These are phyloP conservation scores for Pichia insulana DNA, from an alignment of 805 yeast species.

Conservation along the genomic window DNA sequence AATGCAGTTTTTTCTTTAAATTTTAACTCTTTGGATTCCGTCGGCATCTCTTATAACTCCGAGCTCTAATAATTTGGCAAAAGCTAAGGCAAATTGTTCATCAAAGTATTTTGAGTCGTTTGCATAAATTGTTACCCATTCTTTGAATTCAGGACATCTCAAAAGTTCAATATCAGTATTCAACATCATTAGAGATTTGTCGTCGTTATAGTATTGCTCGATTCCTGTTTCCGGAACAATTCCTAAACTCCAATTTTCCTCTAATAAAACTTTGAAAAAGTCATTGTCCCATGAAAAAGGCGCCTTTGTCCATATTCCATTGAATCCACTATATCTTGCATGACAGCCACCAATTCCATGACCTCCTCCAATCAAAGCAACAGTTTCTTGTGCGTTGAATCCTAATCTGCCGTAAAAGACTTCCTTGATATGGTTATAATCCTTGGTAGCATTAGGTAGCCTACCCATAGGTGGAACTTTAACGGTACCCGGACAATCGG, in stretches of 20 bases:
- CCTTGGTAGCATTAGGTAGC: slow-evolving; percentile 65
- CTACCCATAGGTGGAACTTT: slow-evolving; percentile 60
- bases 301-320: slow-evolving; percentile 38
- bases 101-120: slow-evolving; percentile 53
- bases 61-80: slow-evolving; percentile 50
- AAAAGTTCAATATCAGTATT: slow-evolving; percentile 65
- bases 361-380: slow-evolving; percentile 67
- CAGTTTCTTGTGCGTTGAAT: slow-evolving; percentile 62
- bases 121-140: slow-evolving; percentile 62
- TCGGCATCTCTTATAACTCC: slow-evolving; percentile 30
- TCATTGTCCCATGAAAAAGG: slow-evolving; percentile 37
- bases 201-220: slow-evolving; percentile 31
- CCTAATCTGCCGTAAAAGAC: slow-evolving; percentile 56
- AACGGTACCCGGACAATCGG: slow-evolving; percentile 40
- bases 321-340: slow-evolving; percentile 40
- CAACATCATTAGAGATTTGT: slow-evolving; percentile 63
- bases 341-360: slow-evolving; percentile 77
- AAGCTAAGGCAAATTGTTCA: slow-evolving; percentile 56
- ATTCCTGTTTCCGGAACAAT: slow-evolving; percentile 35
- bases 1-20: too few species aligned
- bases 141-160: slow-evolving; percentile 49
- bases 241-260: slow-evolving; percentile 35
- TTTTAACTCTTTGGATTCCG: slow-evolving; percentile 25
- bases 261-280: slow-evolving; percentile 37
- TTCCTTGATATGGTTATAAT: slow-evolving; percentile 53